Base-by-base conservation (phyloP, 495 filamentous ascomycete genomes). In the Haplographium delicatum region DNA sequence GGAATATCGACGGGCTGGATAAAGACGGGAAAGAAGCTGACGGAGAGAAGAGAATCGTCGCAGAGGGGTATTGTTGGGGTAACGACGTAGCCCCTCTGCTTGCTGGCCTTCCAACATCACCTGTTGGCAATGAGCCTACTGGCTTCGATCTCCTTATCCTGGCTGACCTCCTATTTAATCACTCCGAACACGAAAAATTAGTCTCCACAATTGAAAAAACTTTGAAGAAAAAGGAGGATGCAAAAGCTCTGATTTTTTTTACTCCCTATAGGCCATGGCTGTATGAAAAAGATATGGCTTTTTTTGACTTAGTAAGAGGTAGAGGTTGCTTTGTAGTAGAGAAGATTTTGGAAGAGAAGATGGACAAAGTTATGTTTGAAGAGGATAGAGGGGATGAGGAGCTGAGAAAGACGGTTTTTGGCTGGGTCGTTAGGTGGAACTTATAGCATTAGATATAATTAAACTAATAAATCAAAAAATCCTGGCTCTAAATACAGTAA, bases 231-330 rank as follows among this genome's bases (percentile, higher is more conserved):
- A 59, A 66, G 5, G 49, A 56, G n/a, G 66, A 71, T 11, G 75
- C 84, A 15, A 75, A 71, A 37, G 91, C 89, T 1, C 68, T 89
- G 57, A 91, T 96, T 11, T 93, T 95, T 58, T 97, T 97, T 65
- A 94, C 89, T 0, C 88, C 87, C 1, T 94, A 97, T 69, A 73
- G 93, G 53, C 90, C 91, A 1, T 96, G 90, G 91, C 68, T 96
- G 56, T 70, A 85, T 53, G 76, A 86, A 46, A 83, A 86, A 65
- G 93, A 95, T 56, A 71, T 96, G 62, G 76, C 72, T 5, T 96
- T 97, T 69, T 95, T 97, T 60, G 83, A 88, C 20, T 58, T 87
- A 38, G 85, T 82, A 2, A 69, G 78, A 50, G 72, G 78, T 47
- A 68, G 61, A 34, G 89, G 89, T 0, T n/a, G n/a, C n/a, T 86